Conservation (phyloP, 1,139 yeast genomes). For the Nakaseomyces sp. region DNA sequence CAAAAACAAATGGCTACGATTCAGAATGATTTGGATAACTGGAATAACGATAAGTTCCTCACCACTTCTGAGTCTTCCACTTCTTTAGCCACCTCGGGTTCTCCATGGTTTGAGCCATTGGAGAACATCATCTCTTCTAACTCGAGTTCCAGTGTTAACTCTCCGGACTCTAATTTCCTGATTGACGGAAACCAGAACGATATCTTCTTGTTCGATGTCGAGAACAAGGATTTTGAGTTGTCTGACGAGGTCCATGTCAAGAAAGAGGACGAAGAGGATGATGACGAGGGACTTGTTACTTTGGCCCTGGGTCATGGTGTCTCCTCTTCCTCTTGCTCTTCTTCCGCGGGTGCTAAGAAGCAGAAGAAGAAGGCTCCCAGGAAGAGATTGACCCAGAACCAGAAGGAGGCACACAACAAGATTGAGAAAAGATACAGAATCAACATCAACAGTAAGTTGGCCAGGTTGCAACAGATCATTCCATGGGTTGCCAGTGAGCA, state of each 20-base stretch:
- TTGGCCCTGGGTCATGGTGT: too few species aligned
- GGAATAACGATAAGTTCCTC: conserved; percentile 4
- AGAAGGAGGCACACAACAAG: conserved; percentile 63
- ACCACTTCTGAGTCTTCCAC: conserved; percentile 4
- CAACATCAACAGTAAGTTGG: conserved; percentile 62
- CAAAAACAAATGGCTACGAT: conserved; percentile 1
- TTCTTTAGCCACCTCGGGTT: conserved; percentile 9
- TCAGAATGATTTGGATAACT: conserved; percentile 4
- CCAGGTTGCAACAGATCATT: conserved; percentile 51
- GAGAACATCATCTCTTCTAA: conserved; percentile 23
- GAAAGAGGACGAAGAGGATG: neutral
- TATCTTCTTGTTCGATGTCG: neutral
- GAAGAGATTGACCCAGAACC: conserved; percentile 50
- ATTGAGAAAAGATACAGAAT: conserved; percentile 63
- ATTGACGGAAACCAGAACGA: conserved; percentile 4
- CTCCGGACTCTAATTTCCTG: conserved; percentile 17
- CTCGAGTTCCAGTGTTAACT: conserved; percentile 23
- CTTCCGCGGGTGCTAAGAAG: neutral
- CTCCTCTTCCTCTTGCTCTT: too few species aligned
- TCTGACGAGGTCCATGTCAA: neutral
- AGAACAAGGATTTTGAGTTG: neutral
- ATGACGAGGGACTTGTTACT: neutral
- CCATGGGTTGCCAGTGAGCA: conserved; percentile 53
- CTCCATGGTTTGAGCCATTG: conserved; percentile 25
- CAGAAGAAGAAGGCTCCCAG: conserved; percentile 43